Base-by-base conservation (phyloP, 2,329 filamentous ascomycete species). In the Fusarium sp. region DNA sequence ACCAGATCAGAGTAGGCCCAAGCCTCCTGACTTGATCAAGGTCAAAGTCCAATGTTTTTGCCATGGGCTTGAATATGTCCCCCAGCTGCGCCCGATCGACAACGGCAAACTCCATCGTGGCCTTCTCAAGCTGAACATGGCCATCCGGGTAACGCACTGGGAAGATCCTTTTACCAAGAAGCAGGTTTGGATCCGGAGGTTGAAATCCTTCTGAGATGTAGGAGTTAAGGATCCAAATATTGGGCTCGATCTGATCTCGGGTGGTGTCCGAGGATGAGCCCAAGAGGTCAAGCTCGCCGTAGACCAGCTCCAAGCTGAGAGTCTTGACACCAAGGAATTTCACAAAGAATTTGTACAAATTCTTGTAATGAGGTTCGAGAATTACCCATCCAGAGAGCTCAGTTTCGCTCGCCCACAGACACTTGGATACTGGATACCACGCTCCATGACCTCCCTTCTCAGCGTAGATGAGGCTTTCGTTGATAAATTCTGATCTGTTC, bases 361-460 rank as follows among this genome's bases (percentile, higher is more conserved):
- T 6, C 9, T 53, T 49, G 29, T 63, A 63, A 16, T 42, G 18
- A 0, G 44, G 16, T 13, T 27, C n/a, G 10, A 63, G 23, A 2
- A 38, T 23, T 10, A 6, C 34, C 27, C 33, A 49, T 2, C 55
- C 46, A 6, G 27, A 13, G n/a, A 63, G 20, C 9, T 20, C 40
- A 6, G 9, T 59, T 6, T 44, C 9, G 25, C 46, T 63, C 2
- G 60, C 51, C 60, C 60, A 62, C 23, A 62, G 25, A n/a, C 60
- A 62, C 3, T 31, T 14, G 10, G 46, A 6, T 6, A 50, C 10
- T 8, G 9, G 25, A 6, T 51, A 6, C 49, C 49, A 51, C 2
- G 9, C 29, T 2, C 49, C 27, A 20, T 20, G 16, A 0, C 27
- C 46, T 0, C 11, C 49, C 2, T 34, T 20, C 11, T 33, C 27